Percentiles rank a stretch among this genome's conserved stretches.
Conservation (phyloP, 2,329 filamentous ascomycete species). For the Neoarthrinium moseri region DNA sequence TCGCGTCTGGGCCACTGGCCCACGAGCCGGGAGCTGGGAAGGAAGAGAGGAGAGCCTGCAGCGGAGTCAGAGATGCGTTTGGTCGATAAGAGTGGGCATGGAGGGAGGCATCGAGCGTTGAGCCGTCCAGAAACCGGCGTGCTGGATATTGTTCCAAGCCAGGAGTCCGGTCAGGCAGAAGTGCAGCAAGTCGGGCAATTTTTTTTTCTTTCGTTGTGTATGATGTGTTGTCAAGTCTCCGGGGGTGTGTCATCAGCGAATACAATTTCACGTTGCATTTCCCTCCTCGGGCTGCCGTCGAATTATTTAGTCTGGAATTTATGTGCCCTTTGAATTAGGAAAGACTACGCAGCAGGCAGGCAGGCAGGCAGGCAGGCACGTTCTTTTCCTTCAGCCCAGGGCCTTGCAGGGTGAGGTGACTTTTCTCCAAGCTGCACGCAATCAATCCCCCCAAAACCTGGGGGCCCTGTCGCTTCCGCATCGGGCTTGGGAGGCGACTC, state of each 20-base stretch:
- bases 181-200: slow-evolving; percentile 42
- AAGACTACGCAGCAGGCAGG: not conserved
- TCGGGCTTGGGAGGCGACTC: slow-evolving; percentile 8
- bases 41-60: slow-evolving; percentile 1
- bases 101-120: slow-evolving; percentile 2
- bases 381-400: not conserved
- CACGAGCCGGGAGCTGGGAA: not conserved
- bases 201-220: slow-evolving; percentile 26
- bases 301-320: slow-evolving; percentile 1
- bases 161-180: slow-evolving; percentile 43
- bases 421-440: not conserved
- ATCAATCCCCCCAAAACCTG: not conserved
- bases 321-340: not conserved
- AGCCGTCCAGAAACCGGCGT: slow-evolving; percentile 16
- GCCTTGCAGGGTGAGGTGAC: not conserved
- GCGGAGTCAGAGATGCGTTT: slow-evolving; percentile 5
- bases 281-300: slow-evolving; percentile 2
- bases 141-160: slow-evolving; percentile 17
- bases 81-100: not conserved
- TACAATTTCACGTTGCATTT: slow-evolving; percentile 11
- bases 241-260: slow-evolving; percentile 18
- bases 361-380: not conserved
- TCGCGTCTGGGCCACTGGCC: slow-evolving; percentile 14
- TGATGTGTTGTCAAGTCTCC: slow-evolving; percentile 52
- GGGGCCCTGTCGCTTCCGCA: slow-evolving; percentile 7